Base-by-base conservation (phyloP, 2,329 filamentous ascomycete species). In the Arthrobotrys sphaeroides region DNA sequence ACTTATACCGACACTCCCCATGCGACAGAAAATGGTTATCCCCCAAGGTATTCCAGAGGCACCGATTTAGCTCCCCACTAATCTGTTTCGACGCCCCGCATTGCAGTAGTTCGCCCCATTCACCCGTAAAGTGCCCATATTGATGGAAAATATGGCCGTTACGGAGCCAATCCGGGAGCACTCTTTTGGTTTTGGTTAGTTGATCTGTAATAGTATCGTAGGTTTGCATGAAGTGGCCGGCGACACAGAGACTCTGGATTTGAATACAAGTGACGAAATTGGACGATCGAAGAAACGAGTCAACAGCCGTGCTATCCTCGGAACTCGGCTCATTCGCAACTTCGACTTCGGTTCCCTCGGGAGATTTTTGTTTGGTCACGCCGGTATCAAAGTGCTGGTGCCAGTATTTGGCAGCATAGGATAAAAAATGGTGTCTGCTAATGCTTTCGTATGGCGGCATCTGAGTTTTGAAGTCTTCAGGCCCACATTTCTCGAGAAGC, bases 351-450 rank as follows among this genome's bases (percentile, higher is more conserved):
- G 20, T 26, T 20, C 4, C 5, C 5, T 16, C 20, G 5, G 6
- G 6, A 12, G 22, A 22, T 9, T 36, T 3, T 40, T 16, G 6
- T 2, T 7, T 13, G 3, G 16, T 40, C 31, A 18, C 18, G 4
- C 10, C 3, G 2, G 59, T 45, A 28, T 45, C 42, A 20, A 64
- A 64, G 20, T 64, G 59, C 20, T 47, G 38, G 16, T 64, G 42
- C 59, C 59, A 64, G 31, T 64, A 64, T 22, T 64, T 59, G 26
- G 59, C 59, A 43, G 59, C 59, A 26, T 49, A 49, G 20, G 43
- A 61, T 6, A 43, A 3, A 3, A 61, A 28, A 33, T 10, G 22
- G 18, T 16, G 7, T 3, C 5, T 3, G 18, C 9, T 20, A 3
- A 45, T 31, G 20, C 24, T 16, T 12, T 42, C 16, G 20, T 20